These are phyloP conservation scores for Inonotus hispidus DNA, from an alignment of 1,284 basidiomycete genomes.

Conservation along the genomic window DNA sequence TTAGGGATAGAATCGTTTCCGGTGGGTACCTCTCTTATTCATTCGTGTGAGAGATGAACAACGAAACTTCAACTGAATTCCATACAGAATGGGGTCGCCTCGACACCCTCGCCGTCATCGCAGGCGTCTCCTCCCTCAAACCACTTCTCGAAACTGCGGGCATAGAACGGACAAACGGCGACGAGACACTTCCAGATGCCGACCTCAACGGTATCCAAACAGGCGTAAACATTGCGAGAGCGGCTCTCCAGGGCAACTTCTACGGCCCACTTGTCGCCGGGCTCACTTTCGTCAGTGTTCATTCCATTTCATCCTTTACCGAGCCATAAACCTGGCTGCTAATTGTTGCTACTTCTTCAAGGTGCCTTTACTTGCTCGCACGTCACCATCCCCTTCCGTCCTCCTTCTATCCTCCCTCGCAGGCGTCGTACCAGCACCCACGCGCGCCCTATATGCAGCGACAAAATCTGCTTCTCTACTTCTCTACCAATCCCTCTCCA, in stretches of 20 bases:
- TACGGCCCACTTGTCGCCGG: conserved; percentile 59
- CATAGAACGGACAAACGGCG: conserved; percentile 32
- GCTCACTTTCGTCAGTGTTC: conserved; percentile 54
- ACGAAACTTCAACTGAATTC: neutral
- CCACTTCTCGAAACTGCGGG: conserved; percentile 75
- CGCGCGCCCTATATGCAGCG: conserved; percentile 78
- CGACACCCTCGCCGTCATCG: conserved; percentile 81
- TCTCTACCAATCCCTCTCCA: conserved; percentile 73
- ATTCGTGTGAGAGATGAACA: neutral
- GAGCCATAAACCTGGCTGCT: conserved; percentile 1
- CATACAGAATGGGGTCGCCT: conserved; percentile 69
- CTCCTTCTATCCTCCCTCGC: conserved; percentile 79
- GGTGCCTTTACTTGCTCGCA: conserved; percentile 73
- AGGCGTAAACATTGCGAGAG: conserved; percentile 46
- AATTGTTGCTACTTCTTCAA: conserved; percentile 28
- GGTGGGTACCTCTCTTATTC: conserved; percentile 39
- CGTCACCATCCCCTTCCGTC: conserved; percentile 69
- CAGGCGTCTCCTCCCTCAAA: conserved; percentile 80
- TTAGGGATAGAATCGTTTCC: conserved; percentile 51
- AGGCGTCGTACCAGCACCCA: conserved; percentile 80
- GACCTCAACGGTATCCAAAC: conserved; percentile 44
- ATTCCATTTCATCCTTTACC: conserved; percentile 14
- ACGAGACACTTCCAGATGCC: conserved; percentile 33
- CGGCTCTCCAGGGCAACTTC: conserved; percentile 59
- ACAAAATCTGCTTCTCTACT: conserved; percentile 80